phyloP scores from a whole-genome alignment of 495 filamentous ascomycete genomes.

The Cudoniella acicularis region DNA sequence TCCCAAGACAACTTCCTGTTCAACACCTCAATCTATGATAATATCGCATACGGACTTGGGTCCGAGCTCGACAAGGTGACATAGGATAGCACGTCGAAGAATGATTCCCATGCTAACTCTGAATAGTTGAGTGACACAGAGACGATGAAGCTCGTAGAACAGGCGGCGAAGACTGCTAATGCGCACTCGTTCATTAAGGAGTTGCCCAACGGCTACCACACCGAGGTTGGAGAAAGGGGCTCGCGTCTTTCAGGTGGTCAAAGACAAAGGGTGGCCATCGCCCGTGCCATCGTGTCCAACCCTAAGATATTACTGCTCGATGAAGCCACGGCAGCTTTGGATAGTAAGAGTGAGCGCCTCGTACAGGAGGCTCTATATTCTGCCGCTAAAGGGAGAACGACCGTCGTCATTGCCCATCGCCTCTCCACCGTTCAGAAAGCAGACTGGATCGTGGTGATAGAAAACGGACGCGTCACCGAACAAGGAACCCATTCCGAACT shows the following conservation, averaged over 20 bases:
- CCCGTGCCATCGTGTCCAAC: constrained; percentile 68
- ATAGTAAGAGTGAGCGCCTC: constrained; percentile 48
- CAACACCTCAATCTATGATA: constrained; percentile 42
- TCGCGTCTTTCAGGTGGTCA: constrained; percentile 52
- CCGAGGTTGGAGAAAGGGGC: constrained; percentile 48
- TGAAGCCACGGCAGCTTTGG: constrained; percentile 64
- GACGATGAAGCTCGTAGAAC: constrained; percentile 17
- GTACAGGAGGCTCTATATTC: constrained; percentile 70
- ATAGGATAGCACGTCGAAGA: too few relatives aligned
- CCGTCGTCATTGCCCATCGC: constrained; percentile 75
- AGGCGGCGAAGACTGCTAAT: constrained; percentile 25
- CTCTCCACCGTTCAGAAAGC: constrained; percentile 70
- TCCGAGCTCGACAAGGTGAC: constrained; percentile 3
- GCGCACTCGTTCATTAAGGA: constrained; percentile 55
- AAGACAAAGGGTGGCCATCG: constrained; percentile 69
- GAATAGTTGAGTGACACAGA: too few relatives aligned
- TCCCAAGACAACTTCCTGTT: constrained; percentile 46
- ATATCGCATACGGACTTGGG: constrained; percentile 39
- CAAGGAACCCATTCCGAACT: constrained; percentile 66
- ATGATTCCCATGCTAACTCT: too few relatives aligned
- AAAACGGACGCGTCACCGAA: constrained; percentile 61
- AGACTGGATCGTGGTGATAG: constrained; percentile 72
- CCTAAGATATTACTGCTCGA: constrained; percentile 75
- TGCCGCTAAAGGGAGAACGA: constrained; percentile 68
- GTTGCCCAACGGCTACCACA: constrained; percentile 59